These are phyloP conservation scores for Chaetomium sp. DNA, from an alignment of 2,329 filamentous ascomycete genomes.

Conservation along the genomic window DNA sequence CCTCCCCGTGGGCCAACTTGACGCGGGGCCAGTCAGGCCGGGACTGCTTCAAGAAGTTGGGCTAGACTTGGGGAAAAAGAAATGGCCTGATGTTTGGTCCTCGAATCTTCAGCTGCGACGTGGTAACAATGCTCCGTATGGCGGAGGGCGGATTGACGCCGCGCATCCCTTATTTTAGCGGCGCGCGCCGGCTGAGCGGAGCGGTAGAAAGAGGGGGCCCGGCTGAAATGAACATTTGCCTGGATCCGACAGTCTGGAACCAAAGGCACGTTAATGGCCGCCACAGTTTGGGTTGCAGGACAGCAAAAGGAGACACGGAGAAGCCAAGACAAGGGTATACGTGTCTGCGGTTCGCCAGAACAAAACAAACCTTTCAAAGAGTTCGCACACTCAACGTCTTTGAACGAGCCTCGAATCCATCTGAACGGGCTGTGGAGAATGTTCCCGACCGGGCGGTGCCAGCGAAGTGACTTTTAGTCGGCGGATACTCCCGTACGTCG, in stretches of 20 bases:
- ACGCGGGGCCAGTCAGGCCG: background rate
- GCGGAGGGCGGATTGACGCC: background rate
- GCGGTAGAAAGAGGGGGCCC: slow-evolving; percentile 14
- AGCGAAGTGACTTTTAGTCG: slow-evolving; percentile 9
- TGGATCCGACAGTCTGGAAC: slow-evolving; percentile 34
- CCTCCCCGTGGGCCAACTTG: background rate
- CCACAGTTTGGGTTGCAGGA: slow-evolving; percentile 10
- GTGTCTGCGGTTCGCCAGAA: background rate
- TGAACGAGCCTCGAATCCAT: background rate
- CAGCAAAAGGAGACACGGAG: background rate
- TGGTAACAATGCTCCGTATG: background rate
- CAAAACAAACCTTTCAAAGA: background rate
- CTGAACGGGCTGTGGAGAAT: background rate
- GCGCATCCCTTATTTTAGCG: background rate
- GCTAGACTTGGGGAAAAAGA: background rate
- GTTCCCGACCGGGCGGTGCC: slow-evolving; percentile 15
- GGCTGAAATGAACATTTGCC: slow-evolving; percentile 8
- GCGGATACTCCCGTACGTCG: slow-evolving; percentile 20
- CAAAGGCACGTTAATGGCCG: slow-evolving; percentile 9
- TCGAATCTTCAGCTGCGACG: background rate
- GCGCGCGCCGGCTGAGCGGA: background rate
- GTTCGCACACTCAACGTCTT: background rate
- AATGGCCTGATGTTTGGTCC: background rate
- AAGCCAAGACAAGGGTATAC: background rate
- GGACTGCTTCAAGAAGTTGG: background rate